These are phyloP conservation scores for Earliella scabrosa DNA, from an alignment of 1,284 basidiomycete genomes.

Conservation along the genomic window DNA sequence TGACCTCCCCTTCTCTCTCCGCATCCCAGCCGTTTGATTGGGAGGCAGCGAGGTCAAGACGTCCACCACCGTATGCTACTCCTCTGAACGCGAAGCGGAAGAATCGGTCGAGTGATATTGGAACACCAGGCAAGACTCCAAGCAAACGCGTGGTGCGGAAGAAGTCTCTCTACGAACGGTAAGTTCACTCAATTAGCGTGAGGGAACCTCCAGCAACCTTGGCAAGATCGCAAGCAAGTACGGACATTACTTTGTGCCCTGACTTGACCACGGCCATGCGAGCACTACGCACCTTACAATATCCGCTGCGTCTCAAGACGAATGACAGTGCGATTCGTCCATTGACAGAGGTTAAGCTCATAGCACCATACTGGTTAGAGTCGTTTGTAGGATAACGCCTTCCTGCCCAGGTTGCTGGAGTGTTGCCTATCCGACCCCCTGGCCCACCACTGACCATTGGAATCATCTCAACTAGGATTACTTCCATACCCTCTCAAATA, in stretches of 20 bases:
- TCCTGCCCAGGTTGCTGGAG: neutral
- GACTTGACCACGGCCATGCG: neutral
- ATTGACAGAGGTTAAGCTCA: no score
- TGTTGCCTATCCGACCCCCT: neutral
- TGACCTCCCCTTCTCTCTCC: constrained; percentile 69
- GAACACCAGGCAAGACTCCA: constrained; percentile 42
- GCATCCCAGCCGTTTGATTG: constrained; percentile 80
- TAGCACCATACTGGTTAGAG: no score
- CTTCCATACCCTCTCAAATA: constrained; percentile 66
- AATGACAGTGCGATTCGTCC: no score
- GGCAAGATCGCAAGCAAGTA: neutral
- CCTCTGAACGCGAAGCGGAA: constrained; percentile 52
- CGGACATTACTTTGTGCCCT: neutral
- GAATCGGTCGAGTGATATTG: constrained; percentile 43
- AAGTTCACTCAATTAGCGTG: constrained; percentile 1
- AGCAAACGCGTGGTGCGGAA: constrained; percentile 60
- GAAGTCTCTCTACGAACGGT: constrained; percentile 67
- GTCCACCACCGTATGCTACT: constrained; percentile 70
- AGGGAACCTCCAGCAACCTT: neutral
- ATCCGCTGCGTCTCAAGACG: neutral
- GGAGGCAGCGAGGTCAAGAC: constrained; percentile 71
- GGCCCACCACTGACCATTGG: neutral
- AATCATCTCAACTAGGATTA: constrained; percentile 45
- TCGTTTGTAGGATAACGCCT: no score
- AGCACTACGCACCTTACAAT: no score